These are phyloP conservation scores for Amaranthus tricolor DNA, from an alignment of 179 eudicot genomes.

Conservation along the genomic window DNA sequence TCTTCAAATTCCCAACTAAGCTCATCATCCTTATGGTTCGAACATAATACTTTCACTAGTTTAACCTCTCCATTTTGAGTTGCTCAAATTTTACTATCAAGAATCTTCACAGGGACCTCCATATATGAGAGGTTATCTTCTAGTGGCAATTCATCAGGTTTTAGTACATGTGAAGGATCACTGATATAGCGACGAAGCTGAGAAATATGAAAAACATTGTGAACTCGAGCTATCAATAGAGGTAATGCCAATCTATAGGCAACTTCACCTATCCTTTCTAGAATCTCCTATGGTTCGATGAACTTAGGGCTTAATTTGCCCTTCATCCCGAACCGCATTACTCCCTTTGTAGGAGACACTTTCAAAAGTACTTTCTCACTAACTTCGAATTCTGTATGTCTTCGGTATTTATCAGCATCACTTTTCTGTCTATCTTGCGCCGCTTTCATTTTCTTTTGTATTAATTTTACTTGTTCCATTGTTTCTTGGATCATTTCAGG, in stretches of 20 bases:
- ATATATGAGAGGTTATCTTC: no score
- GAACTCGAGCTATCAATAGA: not conserved
- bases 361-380: not conserved
- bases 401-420: not conserved
- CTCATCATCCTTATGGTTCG: no score
- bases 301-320: not conserved
- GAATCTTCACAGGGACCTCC: not conserved
- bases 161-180: constrained; percentile 6
- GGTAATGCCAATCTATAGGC: not conserved
- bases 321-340: not conserved
- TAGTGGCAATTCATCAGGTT: no score
- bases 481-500: constrained; percentile 4
- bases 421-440: not conserved
- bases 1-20: no score
- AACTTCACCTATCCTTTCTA: not conserved
- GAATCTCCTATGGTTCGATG: not conserved
- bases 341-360: not conserved
- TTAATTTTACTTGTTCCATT: not conserved
- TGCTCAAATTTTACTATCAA: no score
- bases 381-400: not conserved
- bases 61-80: no score
- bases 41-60: no score
- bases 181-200: not conserved
- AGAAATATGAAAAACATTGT: not conserved
- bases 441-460: not conserved